Conservation (phyloP, 2,329 filamentous ascomycete species). For the Paecilomyces sp. region DNA sequence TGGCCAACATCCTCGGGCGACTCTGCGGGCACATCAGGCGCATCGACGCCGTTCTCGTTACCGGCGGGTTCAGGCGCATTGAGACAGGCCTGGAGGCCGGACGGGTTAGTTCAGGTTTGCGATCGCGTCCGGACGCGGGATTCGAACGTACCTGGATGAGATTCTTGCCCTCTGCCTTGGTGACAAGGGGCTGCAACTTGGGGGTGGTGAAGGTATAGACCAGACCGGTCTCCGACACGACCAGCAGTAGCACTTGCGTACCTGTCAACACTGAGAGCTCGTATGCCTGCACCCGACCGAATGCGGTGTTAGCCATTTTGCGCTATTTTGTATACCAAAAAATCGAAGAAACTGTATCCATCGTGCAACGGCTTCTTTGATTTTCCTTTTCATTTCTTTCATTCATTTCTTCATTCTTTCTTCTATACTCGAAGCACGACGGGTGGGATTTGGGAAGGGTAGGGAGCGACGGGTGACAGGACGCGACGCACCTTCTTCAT, state of each 20-base stretch:
- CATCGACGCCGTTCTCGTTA: slow-evolving; percentile 74
- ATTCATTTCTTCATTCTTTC: too few species aligned
- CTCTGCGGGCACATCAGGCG: slow-evolving; percentile 64
- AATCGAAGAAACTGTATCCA: background rate
- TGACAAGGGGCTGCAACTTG: slow-evolving; percentile 95
- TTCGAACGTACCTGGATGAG: slow-evolving; percentile 75
- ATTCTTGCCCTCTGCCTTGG: slow-evolving; percentile 98
- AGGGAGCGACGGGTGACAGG: slow-evolving; percentile 11
- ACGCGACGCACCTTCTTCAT: slow-evolving; percentile 90
- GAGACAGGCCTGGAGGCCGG: slow-evolving; percentile 69
- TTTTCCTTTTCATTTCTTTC: too few species aligned
- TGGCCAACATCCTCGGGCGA: slow-evolving; percentile 84
- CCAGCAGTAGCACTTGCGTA: slow-evolving; percentile 91
- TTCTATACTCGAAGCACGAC: background rate
- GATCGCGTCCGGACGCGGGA: background rate
- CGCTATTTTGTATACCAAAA: background rate
- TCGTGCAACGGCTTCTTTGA: background rate
- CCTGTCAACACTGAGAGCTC: slow-evolving; percentile 95
- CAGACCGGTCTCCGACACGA: slow-evolving; percentile 93
- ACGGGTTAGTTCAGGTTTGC: slow-evolving; percentile 10
- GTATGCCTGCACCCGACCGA: slow-evolving; percentile 63
- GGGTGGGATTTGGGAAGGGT: background rate
- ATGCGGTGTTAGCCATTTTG: background rate
- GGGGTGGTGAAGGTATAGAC: slow-evolving; percentile 98
- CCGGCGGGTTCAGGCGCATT: slow-evolving; percentile 90